These are phyloP conservation scores for Citrus medica DNA, from an alignment of 345 rosid species.

Conservation along the genomic window DNA sequence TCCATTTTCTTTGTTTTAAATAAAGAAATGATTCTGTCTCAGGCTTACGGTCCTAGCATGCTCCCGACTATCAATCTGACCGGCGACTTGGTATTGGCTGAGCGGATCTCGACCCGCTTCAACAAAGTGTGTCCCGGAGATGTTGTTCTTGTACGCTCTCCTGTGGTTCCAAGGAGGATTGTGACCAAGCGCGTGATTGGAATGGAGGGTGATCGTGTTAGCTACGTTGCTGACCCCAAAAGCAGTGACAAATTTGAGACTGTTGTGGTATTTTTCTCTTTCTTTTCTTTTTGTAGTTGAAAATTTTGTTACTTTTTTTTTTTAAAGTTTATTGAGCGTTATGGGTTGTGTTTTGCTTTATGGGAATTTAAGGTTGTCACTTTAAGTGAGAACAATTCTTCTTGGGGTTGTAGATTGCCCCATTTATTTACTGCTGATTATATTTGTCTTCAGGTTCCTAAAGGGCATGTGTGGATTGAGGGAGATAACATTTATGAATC, in stretches of 20 bases:
- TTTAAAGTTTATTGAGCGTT: too few relatives aligned
- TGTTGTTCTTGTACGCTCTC: constrained; percentile 57
- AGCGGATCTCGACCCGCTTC: constrained; percentile 40
- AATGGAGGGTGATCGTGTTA: constrained; percentile 57
- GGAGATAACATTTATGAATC: constrained; percentile 67
- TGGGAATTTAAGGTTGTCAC: neutral
- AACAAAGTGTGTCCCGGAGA: constrained; percentile 63
- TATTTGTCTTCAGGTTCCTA: constrained; percentile 52
- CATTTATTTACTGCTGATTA: neutral
- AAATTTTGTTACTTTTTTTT: too few relatives aligned
- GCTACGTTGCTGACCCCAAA: constrained; percentile 43
- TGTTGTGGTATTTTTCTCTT: constrained; percentile 35
- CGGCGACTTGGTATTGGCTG: constrained; percentile 49
- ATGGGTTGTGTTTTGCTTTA: neutral
- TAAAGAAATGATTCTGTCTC: constrained; percentile 5
- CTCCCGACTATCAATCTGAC: constrained; percentile 51
- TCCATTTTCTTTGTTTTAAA: neutral
- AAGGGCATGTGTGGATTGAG: constrained; percentile 66
- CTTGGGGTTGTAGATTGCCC: neutral
- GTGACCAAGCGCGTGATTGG: constrained; percentile 60
- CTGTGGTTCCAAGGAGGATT: constrained; percentile 41
- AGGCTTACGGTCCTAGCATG: constrained; percentile 82
- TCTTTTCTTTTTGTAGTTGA: neutral
- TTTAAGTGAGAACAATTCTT: neutral
- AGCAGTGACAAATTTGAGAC: constrained; percentile 34